Conservation (phyloP, 257 asterid species). For the Solanum appendiculatum region DNA sequence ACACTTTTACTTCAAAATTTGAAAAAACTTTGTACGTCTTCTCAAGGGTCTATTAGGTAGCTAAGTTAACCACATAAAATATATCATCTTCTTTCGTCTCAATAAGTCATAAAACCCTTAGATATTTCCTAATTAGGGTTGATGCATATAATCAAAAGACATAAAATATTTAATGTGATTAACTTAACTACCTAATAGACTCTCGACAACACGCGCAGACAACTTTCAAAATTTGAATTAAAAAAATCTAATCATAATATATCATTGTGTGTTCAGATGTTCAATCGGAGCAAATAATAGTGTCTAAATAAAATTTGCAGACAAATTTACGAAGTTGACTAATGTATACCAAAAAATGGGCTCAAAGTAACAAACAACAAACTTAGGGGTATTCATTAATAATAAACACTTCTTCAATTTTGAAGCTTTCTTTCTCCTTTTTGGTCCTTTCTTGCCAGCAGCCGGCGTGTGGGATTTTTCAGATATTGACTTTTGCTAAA, state of each 20-base stretch:
- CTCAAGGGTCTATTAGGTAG: no score
- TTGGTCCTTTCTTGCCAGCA: background rate
- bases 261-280: background rate
- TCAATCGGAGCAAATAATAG: background rate
- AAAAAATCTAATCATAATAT: background rate
- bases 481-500: background rate
- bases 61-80: background rate
- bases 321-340: background rate
- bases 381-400: background rate
- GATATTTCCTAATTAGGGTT: no score
- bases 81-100: no score
- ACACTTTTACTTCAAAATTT: background rate
- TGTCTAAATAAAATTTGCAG: background rate
- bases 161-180: background rate
- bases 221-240: background rate
- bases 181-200: background rate
- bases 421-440: background rate
- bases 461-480: background rate
- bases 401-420: background rate
- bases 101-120: no score
- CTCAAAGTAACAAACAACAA: background rate
- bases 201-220: background rate
- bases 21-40: background rate
- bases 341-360: background rate
- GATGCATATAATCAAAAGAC: no score